phyloP scores from a whole-genome alignment of 2,329 filamentous ascomycete genomes.

The Taxawa tesnikishii region DNA sequence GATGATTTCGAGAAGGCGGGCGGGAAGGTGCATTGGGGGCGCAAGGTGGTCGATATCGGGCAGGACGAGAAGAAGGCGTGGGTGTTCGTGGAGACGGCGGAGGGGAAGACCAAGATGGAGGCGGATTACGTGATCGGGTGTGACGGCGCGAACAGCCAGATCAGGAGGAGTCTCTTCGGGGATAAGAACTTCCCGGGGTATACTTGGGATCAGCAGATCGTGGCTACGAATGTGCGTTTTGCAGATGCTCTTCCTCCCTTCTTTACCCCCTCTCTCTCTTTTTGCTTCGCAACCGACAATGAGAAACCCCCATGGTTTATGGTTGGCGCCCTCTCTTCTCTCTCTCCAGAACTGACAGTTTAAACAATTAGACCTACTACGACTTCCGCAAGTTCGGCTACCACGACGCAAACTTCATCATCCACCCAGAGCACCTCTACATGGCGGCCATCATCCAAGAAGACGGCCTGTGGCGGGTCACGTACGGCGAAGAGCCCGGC shows the following conservation, averaged over 20 bases:
- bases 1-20: conserved; percentile 10
- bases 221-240: conserved; percentile 10
- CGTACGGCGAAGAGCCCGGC: conserved; percentile 24
- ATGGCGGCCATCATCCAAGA: conserved; percentile 15
- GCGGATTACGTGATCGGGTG: conserved; percentile 13
- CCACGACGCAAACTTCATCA: conserved; percentile 28
- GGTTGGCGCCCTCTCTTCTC: too few species aligned
- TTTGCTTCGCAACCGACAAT: too few species aligned
- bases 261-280: too few species aligned
- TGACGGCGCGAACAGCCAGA: conserved; percentile 12
- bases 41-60: conserved; percentile 13
- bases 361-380: conserved; percentile 17
- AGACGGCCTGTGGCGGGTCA: conserved; percentile 26
- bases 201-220: conserved; percentile 10
- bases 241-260: too few species aligned
- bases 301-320: too few species aligned
- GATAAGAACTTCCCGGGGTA: conserved; percentile 13
- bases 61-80: conserved; percentile 15
- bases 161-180: conserved; percentile 12
- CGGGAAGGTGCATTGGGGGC: conserved; percentile 14
- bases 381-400: conserved; percentile 24
- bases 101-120: conserved; percentile 7
- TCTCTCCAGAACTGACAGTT: too few species aligned
- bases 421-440: conserved; percentile 21
- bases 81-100: conserved; percentile 13